A percentile compares a stretch with the other conserved stretches of the same genome.
Conservation (phyloP, 169 alveolate species). For the Plasmodium vinckei region DNA sequence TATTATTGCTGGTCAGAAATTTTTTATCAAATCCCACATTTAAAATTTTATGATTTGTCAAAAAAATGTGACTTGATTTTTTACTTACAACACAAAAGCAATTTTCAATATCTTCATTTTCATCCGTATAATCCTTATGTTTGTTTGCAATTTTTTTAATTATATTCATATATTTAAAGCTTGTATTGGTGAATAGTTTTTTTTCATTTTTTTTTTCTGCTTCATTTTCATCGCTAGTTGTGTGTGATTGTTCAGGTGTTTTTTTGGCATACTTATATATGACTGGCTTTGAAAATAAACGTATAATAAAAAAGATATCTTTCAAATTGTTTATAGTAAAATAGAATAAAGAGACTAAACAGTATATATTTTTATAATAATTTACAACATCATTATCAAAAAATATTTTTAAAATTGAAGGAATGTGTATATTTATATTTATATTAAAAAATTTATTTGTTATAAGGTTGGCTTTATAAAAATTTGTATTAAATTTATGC, state of each 20-base stretch:
- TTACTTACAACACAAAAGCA: slow-evolving; percentile 1
- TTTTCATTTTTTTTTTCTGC: background rate
- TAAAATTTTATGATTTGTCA: slow-evolving; percentile 16
- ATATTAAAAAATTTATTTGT: slow-evolving; percentile 20
- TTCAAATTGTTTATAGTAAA: slow-evolving; percentile 14
- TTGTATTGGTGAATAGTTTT: background rate
- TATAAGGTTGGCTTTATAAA: background rate
- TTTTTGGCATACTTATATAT: background rate
- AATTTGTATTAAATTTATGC: background rate
- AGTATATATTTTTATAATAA: slow-evolving; percentile 16
- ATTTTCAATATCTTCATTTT: background rate
- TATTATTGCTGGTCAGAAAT: background rate
- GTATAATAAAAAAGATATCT: slow-evolving; percentile 7
- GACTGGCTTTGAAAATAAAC: background rate
- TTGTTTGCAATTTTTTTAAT: slow-evolving; percentile 21
- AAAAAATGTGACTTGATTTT: background rate
- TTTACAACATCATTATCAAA: slow-evolving; percentile 24
- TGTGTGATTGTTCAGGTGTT: background rate
- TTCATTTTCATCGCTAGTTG: background rate
- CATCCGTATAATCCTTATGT: background rate
- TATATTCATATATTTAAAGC: slow-evolving; percentile 36
- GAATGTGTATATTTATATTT: slow-evolving; percentile 7
- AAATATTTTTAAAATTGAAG: slow-evolving; percentile 5
- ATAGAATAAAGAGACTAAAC: slow-evolving; percentile 16
- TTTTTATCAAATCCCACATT: slow-evolving; percentile 32